phyloP scores from a whole-genome alignment of 441 rosid species.

The Iberis amara region DNA sequence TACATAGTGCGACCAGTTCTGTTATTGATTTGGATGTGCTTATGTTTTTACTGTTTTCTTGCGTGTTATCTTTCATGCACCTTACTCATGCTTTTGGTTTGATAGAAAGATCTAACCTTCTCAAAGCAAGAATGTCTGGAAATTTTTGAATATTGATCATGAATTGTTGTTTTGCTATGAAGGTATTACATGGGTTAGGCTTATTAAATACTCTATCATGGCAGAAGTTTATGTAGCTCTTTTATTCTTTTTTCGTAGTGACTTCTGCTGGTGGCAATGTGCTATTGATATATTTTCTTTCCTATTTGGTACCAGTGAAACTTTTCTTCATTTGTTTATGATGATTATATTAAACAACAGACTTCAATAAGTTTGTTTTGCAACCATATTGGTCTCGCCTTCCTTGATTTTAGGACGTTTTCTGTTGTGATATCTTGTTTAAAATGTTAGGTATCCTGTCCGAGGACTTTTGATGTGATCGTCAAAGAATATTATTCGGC shows the following conservation, averaged over 20 bases:
- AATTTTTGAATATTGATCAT: conserved; percentile 6
- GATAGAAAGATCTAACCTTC: not conserved
- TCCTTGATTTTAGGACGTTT: not conserved
- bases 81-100: not conserved
- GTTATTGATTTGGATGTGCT: conserved; percentile 4
- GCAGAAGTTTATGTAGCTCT: not conserved
- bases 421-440: conserved; percentile 11
- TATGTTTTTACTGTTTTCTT: not conserved
- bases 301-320: conserved; percentile 3
- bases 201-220: conserved; percentile 1
- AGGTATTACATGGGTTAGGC: not conserved
- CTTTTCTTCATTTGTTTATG: conserved; percentile 9
- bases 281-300: conserved; percentile 1
- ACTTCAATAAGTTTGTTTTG: conserved; percentile 7
- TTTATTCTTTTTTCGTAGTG: conserved; percentile 1
- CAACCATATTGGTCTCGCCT: not conserved
- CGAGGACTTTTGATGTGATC: conserved; percentile 63
- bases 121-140: conserved; percentile 13
- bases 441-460: conserved; percentile 44
- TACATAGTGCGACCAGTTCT: conserved; percentile 3
- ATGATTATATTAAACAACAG: conserved; percentile 1
- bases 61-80: not conserved
- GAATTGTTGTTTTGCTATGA: not conserved
- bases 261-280: conserved; percentile 4
- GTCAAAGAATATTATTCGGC: conserved; percentile 61